Evolutionary conservation across 2,329 filamentous ascomycete species (phyloP), one percentile per base, ranked within the genome.

Genomic region (Exophiala sp.): DNA sequence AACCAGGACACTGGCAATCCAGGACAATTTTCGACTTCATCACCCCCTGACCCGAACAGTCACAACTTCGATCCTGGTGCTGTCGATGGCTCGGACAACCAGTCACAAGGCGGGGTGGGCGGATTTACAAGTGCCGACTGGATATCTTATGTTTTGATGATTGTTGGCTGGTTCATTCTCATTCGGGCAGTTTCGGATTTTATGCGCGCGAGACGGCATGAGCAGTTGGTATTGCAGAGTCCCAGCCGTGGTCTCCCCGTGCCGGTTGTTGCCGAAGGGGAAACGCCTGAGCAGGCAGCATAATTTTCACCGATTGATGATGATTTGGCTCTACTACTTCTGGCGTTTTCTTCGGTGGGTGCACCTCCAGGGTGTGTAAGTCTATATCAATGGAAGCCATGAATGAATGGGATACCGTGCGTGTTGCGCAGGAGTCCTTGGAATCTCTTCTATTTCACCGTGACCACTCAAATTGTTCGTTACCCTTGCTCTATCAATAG

Each of bases 141-240:
- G 88, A 74, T 95, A 56, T 87, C 89, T 9, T 98, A 97, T 63
- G 75, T 86, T 13, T 70, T 98, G 41, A 98, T 98, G 93, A 87
- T 98, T 64, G 85, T 95, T 1, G 93, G 93, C 3, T 98, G 93
- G 93, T 97, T 97, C 64, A 89, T 98, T 56, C 74, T 98, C 55
- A 97, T 98, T 65, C 81, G 90, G 68, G 84, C 89, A n/a, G 82
- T 95, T 14, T 89, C 85, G 61, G 90, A 97, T 66, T 98, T 93
- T 65, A 71, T 97, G 55, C 81, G 83, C 59, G 93, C 89, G 30
- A 79, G 91, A 65, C 78, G 88, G 63, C 93, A 97, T 65, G 93
- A 98, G 71, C 87, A 93, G 66, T 74, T 98, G 43, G 88, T 98
- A 3, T 72, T 96, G 58, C 90, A 95, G 66, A 95, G 88, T 65